phyloP scores from a whole-genome alignment of 352 stramenopile genomes.

The Globisporangium echinulatum region DNA sequence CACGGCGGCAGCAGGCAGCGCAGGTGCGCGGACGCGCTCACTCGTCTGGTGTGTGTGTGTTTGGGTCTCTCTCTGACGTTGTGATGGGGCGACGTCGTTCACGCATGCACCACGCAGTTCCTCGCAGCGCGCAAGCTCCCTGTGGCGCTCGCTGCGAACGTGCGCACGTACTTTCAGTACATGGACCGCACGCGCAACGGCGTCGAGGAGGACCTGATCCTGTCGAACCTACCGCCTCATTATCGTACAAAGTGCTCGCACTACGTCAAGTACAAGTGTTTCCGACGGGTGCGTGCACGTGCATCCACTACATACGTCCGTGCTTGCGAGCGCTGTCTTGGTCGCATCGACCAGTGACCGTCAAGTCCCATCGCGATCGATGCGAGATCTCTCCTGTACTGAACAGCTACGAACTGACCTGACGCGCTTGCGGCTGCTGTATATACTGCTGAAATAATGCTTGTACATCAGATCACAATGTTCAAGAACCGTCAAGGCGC shows the following conservation, averaged over 20 bases:
- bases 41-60: neutral
- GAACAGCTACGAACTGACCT: too few relatives aligned
- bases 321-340: too few relatives aligned
- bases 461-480: conserved; percentile 22
- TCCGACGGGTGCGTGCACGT: conserved; percentile 17
- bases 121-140: conserved; percentile 31
- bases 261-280: conserved; percentile 44
- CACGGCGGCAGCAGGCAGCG: conserved; percentile 40
- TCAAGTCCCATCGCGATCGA: too few relatives aligned
- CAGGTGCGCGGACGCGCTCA: conserved; percentile 17
- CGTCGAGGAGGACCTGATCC: conserved; percentile 42
- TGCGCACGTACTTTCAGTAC: conserved; percentile 63
- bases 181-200: conserved; percentile 64
- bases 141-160: conserved; percentile 16
- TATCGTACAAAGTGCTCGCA: conserved; percentile 47
- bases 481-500: conserved; percentile 40
- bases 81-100: neutral
- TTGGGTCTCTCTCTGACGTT: neutral
- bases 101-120: conserved; percentile 21
- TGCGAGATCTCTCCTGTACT: too few relatives aligned
- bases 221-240: conserved; percentile 36
- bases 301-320: neutral
- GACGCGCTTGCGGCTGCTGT: too few relatives aligned
- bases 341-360: too few relatives aligned
- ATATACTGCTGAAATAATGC: too few relatives aligned